phyloP scores from a whole-genome alignment of 257 asterid species.

The Solanum habrochaites region DNA sequence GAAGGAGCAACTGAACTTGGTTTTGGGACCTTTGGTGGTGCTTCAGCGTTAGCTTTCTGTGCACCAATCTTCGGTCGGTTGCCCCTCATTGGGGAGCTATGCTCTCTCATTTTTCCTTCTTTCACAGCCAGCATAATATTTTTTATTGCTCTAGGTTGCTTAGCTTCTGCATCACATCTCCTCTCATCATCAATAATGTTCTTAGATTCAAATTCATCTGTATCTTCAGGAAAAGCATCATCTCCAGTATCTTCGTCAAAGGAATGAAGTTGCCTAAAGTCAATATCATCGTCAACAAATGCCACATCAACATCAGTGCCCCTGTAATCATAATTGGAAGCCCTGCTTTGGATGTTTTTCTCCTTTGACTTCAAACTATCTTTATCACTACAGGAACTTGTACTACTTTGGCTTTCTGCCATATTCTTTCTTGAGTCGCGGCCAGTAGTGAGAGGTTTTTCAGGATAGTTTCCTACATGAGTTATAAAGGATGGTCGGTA shows the following conservation, averaged over 20 bases:
- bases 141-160: slow-evolving; percentile 63
- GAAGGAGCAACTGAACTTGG: slow-evolving; percentile 15
- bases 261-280: slow-evolving; percentile 7
- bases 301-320: slow-evolving; percentile 26
- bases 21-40: slow-evolving; percentile 48
- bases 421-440: slow-evolving; percentile 39
- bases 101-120: slow-evolving; percentile 79
- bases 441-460: slow-evolving; percentile 27
- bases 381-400: slow-evolving; percentile 87
- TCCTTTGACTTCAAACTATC: slow-evolving; percentile 60
- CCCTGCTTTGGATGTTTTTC: slow-evolving; percentile 16
- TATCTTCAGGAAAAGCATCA: slow-evolving; percentile 12
- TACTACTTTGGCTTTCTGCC: slow-evolving; percentile 94
- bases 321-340: slow-evolving; percentile 24
- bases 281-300: slow-evolving; percentile 31
- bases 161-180: slow-evolving; percentile 17
- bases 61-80: slow-evolving; percentile 26
- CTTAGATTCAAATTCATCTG: slow-evolving; percentile 25
- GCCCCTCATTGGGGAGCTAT: slow-evolving; percentile 75
- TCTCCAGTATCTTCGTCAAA: slow-evolving; percentile 18
- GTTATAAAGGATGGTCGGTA: slow-evolving; percentile 53
- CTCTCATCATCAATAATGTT: neutral
- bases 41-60: slow-evolving; percentile 35
- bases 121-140: slow-evolving; percentile 64
- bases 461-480: slow-evolving; percentile 15